Evolutionary conservation across 257 asterid genomes (phyloP).

Genomic region (Buddleja alternifolia): DNA sequence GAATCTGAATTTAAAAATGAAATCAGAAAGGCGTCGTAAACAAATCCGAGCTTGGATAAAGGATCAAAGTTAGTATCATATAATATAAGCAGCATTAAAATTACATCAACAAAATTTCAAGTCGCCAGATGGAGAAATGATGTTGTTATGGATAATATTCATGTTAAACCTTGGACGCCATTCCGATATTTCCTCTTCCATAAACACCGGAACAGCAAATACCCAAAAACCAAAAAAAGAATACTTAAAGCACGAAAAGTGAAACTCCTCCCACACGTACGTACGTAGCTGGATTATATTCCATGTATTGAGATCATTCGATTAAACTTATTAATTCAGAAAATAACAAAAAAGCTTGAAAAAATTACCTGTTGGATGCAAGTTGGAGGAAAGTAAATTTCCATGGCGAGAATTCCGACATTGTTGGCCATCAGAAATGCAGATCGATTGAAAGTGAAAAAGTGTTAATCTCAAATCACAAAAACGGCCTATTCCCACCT

Average conservation of each 20-base stretch:
- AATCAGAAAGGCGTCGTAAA: neutral
- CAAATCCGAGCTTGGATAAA: neutral
- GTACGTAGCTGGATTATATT: neutral
- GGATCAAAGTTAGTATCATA: too few species aligned
- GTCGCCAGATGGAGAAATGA: neutral
- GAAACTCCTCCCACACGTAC: conserved; percentile 17
- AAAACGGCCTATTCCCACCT: neutral
- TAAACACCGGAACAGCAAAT: conserved; percentile 18
- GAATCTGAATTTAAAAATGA: conserved; percentile 32
- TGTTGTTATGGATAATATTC: neutral
- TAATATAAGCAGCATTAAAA: too few species aligned
- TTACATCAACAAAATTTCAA: conserved; percentile 5
- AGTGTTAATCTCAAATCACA: conserved; percentile 12
- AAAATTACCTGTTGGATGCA: conserved; percentile 84
- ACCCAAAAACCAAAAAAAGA: conserved; percentile 10
- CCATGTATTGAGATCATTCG: neutral
- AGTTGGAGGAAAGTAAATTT: conserved; percentile 92
- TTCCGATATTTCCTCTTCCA: conserved; percentile 6
- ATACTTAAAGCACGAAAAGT: neutral
- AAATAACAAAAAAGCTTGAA: neutral
- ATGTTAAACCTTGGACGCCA: conserved; percentile 15
- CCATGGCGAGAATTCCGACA: conserved; percentile 98
- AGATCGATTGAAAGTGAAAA: too few species aligned
- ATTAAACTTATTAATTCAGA: conserved; percentile 13
- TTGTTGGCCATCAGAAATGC: conserved; percentile 50